Evolutionary conservation across 305 asterid species (phyloP), one percentile per base, ranked within the genome.

Genomic region (Fraxinus nigra): DNA sequence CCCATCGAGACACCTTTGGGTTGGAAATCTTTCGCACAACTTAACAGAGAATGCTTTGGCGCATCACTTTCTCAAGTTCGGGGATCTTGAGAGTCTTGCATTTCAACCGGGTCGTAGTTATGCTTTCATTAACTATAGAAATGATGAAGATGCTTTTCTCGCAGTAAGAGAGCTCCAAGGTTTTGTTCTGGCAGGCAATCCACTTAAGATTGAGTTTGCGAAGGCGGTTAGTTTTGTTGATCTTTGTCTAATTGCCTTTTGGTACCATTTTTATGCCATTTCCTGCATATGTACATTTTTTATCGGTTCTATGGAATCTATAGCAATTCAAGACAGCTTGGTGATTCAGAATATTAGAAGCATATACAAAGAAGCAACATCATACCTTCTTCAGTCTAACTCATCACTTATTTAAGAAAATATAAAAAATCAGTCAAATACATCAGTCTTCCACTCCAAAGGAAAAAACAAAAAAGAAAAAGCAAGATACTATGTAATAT

Each of bases 201-300:
- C 97, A 16, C 91, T 95, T 92, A 95, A 86, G 87, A 90, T 95
- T 90, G 97, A 95, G 91, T 95, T 92, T 91, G 88, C 98, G 54
- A 95, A 93, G 98, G 94, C 93, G 98, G 98, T 95, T 95, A 95
- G 98, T 95, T 85, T 87, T 89, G 97, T 88, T 86, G 78, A 87
- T 89, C 90, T 92, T 90, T 86, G 90, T 87, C 88, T 88, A 82
- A 78, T 89, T 89, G 86, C 85, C 82, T 87, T 91, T 78, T 82
- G 81, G 86, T 89, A 69, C 82, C 74, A 61, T 77, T 56, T 86
- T 84, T 81, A 75, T 84, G 84, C 82, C 43, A 35, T 81, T 84
- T 83, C 75, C 75, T 80, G 80, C 80, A 78, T 82, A 81, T 72
- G 72, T 75, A 80, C 81, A 72, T 22, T 85, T 48, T 38, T 78